Evolutionary conservation across 192 early-diverging fungal species (phyloP), one percentile per base, ranked within the genome.

Genomic region (Backusella tuberculispora): DNA sequence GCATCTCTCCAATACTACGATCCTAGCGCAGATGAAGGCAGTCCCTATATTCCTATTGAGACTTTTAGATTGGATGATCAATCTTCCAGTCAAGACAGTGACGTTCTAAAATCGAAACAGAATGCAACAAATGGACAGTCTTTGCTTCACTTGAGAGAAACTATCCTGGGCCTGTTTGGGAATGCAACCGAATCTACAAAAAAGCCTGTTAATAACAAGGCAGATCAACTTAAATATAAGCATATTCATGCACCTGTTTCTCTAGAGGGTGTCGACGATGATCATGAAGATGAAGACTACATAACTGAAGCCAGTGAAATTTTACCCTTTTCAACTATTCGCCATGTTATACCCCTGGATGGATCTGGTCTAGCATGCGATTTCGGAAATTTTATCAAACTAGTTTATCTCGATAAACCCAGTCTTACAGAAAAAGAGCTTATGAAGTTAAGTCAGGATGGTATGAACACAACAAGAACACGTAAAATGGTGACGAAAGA

Each of bases 361-460:
- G 76, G 76, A 7, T 69, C 50, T 47, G 80, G 76, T 0, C 38
- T 81, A 24, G 80, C 76, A 10, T 81, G 76, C 42, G 80, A 81
- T 42, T 81, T 71, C 42, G 80, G 80, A 37, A 81, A 81, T 29
- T 81, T 81, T 48, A 71, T 81, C 38, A 81, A 81, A 68, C 37
- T 80, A 12, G 65, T 80, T 41, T 74, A 69, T 13, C 68, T 69
- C 21, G 68, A 69, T 69, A 69, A 69, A 47, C 68, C 44, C 3
- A 69, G 68, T 47, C 15, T 46, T 21, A 69, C 68, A 26, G 68
- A 69, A 15, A 69, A 69, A 45, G 68, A 69, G 12, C 43, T 29
- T 14, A 44, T 69, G 24, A 69, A 69, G 24, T 12, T 45, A 29
- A 41, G n/a, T 3, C 19, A 60, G 6, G 68, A 69, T 24, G 43